Evolutionary conservation across 768 basidiomycete species (phyloP).

Genomic region (Gymnopilus junonius): DNA sequence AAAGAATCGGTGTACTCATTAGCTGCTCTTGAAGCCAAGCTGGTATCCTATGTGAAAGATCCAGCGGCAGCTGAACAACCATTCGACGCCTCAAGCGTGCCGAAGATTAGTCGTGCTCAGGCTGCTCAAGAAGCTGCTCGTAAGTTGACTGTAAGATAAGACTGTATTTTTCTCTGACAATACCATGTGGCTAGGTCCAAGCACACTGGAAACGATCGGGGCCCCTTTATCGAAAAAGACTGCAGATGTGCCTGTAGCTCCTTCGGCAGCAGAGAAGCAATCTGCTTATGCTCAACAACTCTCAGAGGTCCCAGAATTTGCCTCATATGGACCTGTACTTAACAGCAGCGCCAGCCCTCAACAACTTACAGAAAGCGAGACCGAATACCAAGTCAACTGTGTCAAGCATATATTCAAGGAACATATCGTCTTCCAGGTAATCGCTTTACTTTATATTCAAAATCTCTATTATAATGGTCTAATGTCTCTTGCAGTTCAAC

Average conservation of each 20-base stretch:
- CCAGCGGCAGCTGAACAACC: conserved; percentile 67
- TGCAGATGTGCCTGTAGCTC: conserved; percentile 66
- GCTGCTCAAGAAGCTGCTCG: conserved; percentile 88
- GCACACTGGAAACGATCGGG: conserved; percentile 83
- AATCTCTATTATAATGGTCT: background rate
- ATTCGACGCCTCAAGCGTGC: conserved; percentile 85
- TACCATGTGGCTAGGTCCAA: conserved; percentile 63
- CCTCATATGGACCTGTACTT: conserved; percentile 82
- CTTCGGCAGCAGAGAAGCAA: conserved; percentile 86
- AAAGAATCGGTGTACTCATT: conserved; percentile 94
- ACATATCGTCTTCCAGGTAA: conserved; percentile 95
- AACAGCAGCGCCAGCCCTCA: conserved; percentile 81
- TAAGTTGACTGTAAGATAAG: conserved; percentile 40
- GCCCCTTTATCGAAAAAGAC: conserved; percentile 65
- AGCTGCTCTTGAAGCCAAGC: conserved; percentile 84
- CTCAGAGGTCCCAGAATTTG: conserved; percentile 83
- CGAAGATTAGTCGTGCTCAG: conserved; percentile 94
- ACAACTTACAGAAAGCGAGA: conserved; percentile 94
- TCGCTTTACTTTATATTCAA: background rate
- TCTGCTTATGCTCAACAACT: conserved; percentile 89
- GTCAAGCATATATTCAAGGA: conserved; percentile 97
- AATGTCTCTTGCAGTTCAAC: conserved; percentile 72
- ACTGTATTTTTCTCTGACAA: conserved; percentile 4
- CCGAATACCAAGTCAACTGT: conserved; percentile 95
- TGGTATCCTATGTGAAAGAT: conserved; percentile 94